A percentile compares a stretch with the other conserved stretches of the same genome.
phyloP scores from a whole-genome alignment of 2,329 filamentous ascomycete genomes.

The Verticillium nonalfalfae region DNA sequence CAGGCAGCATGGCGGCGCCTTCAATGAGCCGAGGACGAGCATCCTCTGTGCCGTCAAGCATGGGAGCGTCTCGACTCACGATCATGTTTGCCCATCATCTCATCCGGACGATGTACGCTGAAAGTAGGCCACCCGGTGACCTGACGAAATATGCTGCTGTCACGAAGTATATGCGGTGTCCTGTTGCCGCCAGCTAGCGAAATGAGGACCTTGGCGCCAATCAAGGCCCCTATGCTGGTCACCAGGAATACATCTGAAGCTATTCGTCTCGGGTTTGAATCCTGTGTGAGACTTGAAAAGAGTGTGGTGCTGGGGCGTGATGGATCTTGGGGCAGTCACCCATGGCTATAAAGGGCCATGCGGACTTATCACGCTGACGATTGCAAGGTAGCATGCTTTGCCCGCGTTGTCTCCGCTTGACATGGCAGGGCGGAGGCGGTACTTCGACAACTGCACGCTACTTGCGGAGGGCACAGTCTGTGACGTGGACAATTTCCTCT shows the following conservation, averaged over 20 bases:
- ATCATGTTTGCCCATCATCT: constrained; percentile 15
- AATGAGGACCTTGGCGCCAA: constrained; percentile 23
- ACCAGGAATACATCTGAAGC: constrained; percentile 29
- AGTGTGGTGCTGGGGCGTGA: constrained; percentile 28
- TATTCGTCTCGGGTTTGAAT: constrained; percentile 27
- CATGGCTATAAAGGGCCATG: neutral
- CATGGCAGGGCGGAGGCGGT: constrained; percentile 8
- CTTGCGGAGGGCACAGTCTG: constrained; percentile 11
- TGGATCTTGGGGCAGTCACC: constrained; percentile 24
- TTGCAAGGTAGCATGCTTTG: neutral
- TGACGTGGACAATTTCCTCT: constrained; percentile 5
- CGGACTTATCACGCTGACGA: too few species aligned
- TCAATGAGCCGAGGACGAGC: constrained; percentile 6
- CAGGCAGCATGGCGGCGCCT: neutral
- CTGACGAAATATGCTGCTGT: constrained; percentile 4
- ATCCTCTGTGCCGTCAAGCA: constrained; percentile 28
- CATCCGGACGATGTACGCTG: constrained; percentile 15
- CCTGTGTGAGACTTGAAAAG: constrained; percentile 24
- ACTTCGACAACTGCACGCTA: constrained; percentile 13
- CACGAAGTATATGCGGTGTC: constrained; percentile 28
- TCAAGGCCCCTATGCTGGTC: constrained; percentile 26
- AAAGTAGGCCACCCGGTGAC: constrained; percentile 20
- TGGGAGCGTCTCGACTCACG: constrained; percentile 16
- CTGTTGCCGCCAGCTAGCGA: constrained; percentile 25
- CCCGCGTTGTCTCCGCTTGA: constrained; percentile 6